Percentiles rank a stretch among this genome's conserved stretches.
Conservation (phyloP, 495 filamentous ascomycete genomes). For the Chlorociboria aeruginascens region DNA sequence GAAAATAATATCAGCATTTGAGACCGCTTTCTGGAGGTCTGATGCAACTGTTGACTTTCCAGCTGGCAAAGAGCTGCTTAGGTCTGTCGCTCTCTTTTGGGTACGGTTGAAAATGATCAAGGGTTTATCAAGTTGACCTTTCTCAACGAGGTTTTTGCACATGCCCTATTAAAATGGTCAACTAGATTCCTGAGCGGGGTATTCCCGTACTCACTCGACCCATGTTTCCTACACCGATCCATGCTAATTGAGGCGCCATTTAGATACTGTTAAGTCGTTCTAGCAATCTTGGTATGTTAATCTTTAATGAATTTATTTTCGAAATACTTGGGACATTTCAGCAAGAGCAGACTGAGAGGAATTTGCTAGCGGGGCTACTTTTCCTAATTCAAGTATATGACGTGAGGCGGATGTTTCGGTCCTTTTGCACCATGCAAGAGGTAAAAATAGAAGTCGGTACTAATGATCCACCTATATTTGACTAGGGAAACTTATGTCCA, state of each 20-base stretch:
- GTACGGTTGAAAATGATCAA: conserved; percentile 76
- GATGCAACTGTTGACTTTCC: conserved; percentile 49
- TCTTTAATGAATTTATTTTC: no score
- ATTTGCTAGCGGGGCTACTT: no score
- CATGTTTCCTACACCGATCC: conserved; percentile 88
- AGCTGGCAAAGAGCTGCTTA: conserved; percentile 39
- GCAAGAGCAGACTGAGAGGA: no score
- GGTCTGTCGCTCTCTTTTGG: conserved; percentile 39
- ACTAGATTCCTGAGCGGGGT: neutral
- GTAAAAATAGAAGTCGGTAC: no score
- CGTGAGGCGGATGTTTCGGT: no score
- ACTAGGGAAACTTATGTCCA: no score
- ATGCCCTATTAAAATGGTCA: conserved; percentile 49
- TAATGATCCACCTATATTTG: no score
- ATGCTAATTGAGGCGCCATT: conserved; percentile 58
- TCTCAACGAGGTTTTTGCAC: conserved; percentile 69
- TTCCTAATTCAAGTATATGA: no score
- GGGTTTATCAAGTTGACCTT: conserved; percentile 56
- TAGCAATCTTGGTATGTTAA: neutral
- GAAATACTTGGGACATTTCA: no score
- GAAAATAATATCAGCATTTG: conserved; percentile 67
- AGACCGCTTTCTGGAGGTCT: conserved; percentile 52
- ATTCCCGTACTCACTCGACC: conserved; percentile 49
- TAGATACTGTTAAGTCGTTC: neutral
- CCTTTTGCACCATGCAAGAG: no score